Percentiles rank a stretch among this genome's conserved stretches.
Conservation (phyloP, 2,329 filamentous ascomycete genomes). For the Zasmidium cellare region DNA sequence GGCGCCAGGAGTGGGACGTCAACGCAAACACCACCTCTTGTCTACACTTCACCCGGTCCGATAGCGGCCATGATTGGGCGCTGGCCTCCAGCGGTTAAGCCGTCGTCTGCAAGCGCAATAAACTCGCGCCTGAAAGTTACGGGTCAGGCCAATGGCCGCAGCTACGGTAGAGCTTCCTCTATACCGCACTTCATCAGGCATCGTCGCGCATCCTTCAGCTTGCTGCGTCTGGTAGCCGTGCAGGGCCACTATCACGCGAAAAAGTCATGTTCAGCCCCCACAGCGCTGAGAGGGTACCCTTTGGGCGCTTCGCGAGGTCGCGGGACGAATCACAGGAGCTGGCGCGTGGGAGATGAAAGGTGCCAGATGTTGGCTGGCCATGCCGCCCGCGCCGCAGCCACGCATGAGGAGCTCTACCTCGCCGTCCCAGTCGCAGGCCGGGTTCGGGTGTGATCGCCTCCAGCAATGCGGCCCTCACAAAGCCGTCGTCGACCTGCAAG, state of each 20-base stretch:
- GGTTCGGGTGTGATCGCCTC: background rate
- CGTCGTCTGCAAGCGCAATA: background rate
- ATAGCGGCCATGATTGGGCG: background rate
- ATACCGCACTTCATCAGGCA: background rate
- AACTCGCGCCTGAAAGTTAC: background rate
- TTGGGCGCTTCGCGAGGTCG: background rate
- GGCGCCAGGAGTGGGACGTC: background rate
- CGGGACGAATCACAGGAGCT: background rate
- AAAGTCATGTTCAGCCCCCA: background rate
- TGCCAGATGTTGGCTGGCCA: background rate
- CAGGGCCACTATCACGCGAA: background rate
- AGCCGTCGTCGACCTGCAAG: background rate
- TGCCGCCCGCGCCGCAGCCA: background rate
- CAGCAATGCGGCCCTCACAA: background rate
- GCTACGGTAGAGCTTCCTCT: background rate
- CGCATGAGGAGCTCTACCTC: background rate
- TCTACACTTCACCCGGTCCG: background rate
- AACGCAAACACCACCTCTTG: background rate
- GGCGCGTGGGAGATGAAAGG: background rate
- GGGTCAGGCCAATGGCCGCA: background rate
- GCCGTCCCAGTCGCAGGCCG: background rate
- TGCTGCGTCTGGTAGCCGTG: background rate
- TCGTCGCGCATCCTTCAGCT: background rate
- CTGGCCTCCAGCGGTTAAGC: background rate
- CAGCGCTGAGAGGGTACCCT: background rate